Base-by-base conservation (phyloP, 1,284 basidiomycete genomes). In the Leccinum subatratum region DNA sequence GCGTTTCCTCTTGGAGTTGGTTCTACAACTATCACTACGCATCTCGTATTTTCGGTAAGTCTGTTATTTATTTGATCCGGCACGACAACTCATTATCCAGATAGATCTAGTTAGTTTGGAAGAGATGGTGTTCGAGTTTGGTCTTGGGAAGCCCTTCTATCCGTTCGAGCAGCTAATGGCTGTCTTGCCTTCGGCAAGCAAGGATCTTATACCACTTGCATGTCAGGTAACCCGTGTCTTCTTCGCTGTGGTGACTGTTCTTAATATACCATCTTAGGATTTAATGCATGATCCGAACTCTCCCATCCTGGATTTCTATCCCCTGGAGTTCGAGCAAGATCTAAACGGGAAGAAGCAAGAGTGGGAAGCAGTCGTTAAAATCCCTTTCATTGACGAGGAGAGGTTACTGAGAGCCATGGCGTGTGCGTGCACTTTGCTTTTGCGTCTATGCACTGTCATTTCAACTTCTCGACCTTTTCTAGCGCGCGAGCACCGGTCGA, bases 151-250 rank as follows among this genome's bases (percentile, higher is more conserved):
- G 70, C 97, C 97, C 0, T 99, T 99, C 83, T 87, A 82, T 67
- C 97, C 97, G 3, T 99, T 92, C 75, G 93, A 98, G 77, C 97
- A 99, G 77, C 83, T 99, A 59, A 99, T 99, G 97, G 96, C 96
- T 69, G 97, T 99, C 12, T 80, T 99, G 57, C 97, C 97, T 0
- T 87, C 86, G 12, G 93, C 96, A 6, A 96, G 94, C 79, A 90
- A 85, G 76, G 91, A 93, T 32, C 91, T 94, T 68, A 90, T 99
- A 64, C 97, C 97, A 0, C 59, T 77, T 25, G 93, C 95, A 0
- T 98, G 92, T 80, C 84, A 86, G 79, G 93, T 94, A 70, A 63
- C 81, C 73, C 18, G 6, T n/a, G 16, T 61, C 48, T 54, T 22
- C 22, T 63, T 28, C 2, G 0, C 4, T n/a, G 62, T 63, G 14